phyloP scores from a whole-genome alignment of 2,329 filamentous ascomycete species.

The Tolypocladium paradoxum region DNA sequence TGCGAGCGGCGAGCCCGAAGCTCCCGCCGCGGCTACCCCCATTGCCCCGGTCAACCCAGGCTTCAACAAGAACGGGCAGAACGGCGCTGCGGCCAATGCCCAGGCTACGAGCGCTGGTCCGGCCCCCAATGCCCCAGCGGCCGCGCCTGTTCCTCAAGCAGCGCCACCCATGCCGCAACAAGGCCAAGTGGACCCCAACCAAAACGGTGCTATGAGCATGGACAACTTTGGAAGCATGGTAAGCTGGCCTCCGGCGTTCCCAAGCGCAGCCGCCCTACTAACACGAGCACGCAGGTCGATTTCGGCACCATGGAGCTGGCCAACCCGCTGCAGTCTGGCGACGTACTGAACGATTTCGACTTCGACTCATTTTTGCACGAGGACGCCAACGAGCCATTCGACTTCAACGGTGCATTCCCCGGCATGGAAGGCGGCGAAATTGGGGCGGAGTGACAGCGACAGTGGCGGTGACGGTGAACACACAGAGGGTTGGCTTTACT shows the following conservation, averaged over 20 bases:
- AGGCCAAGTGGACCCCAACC: constrained; percentile 35
- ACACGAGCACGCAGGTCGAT: constrained; percentile 22
- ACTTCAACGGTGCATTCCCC: constrained; percentile 40
- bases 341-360: constrained; percentile 57
- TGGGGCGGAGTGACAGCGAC: constrained; percentile 36
- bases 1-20: constrained; percentile 42
- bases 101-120: constrained; percentile 11
- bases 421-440: constrained; percentile 49
- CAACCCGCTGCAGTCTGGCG: constrained; percentile 39
- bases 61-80: constrained; percentile 29
- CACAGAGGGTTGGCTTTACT: constrained; percentile 12
- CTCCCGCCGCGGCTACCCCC: constrained; percentile 51
- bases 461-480: not conserved
- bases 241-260: constrained; percentile 12
- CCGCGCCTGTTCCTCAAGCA: constrained; percentile 23
- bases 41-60: constrained; percentile 47
- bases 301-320: constrained; percentile 43
- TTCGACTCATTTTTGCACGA: constrained; percentile 57
- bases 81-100: constrained; percentile 16
- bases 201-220: constrained; percentile 34
- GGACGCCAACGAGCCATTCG: constrained; percentile 39
- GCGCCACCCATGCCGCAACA: constrained; percentile 32
- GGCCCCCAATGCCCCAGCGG: constrained; percentile 18
- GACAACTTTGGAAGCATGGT: constrained; percentile 34
- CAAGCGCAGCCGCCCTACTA: constrained; percentile 1